Base-by-base conservation (phyloP, 2,329 filamentous ascomycete species). In the Botryotinia convoluta region DNA sequence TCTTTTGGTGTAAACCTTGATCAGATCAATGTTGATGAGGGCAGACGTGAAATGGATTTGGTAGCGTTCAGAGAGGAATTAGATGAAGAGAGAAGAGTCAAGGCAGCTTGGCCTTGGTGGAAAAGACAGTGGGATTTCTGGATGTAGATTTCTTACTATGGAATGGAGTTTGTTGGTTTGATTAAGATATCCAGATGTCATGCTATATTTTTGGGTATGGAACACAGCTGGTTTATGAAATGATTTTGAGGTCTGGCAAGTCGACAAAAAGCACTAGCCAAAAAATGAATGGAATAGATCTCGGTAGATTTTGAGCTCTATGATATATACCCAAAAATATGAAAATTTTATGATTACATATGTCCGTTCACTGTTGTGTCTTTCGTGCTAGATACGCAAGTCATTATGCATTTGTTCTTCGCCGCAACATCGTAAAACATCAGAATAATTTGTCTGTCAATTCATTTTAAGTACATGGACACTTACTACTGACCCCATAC, bases 21-120 rank as follows among this genome's bases (percentile, higher is more conserved):
- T 10, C 75, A 75, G 4, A 79, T 81, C 64, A 72, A 79, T 64
- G 73, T 81, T 48, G 80, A 81, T 72, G 79, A 78, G 45, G 80
- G 80, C 4, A 72, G 80, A 63, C 76, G 80, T 16, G 80, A 81
- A 48, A 16, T 79, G 16, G 79, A 81, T 68, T 62, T 80, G n/a
- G 77, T 75, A 32, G 76, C 78, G n/a, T 78, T 81, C 68, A 74
- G 74, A 67, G 75, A 75, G 48, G 80, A 81, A 72, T 51, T 81
- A 64, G 78, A 76, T 71, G 78, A 75, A 45, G 79, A 81, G 74
- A 75, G 79, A 6, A 77, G 77, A 10, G 74, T 77, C 73, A 79
- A 78, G 68, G 77, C 76, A 10, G 26, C 75, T 12, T 79, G 77
- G 79, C 77, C 80, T 35, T 69, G 62, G 69, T 81, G 74, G 73